Evolutionary conservation across 2,329 filamentous ascomycete species (phyloP), one percentile per base, ranked within the genome.

Genomic region (Raffaelea deltoideospora): DNA sequence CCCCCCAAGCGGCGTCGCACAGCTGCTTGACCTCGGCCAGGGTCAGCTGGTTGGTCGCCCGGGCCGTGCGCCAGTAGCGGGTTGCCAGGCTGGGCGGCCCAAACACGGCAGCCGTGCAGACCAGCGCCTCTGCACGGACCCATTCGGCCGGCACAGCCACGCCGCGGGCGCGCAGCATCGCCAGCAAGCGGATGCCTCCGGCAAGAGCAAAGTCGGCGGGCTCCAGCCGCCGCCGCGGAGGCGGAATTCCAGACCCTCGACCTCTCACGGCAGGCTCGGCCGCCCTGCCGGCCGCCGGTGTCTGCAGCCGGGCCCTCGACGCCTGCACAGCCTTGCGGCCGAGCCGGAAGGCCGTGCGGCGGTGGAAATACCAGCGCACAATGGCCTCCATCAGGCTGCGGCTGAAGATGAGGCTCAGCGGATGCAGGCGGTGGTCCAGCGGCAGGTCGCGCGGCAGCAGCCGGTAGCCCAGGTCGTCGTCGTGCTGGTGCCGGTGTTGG

Each of bases 351-450:
- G 51, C 48, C 19, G 56, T 36, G 11, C 50, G 54, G 34, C 55
- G 48, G 38, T 61, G 53, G 37, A 70, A 69, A 0, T 60, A 59
- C 55, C 60, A 67, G 26, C 43, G 43, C 13, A 47, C 45, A 4
- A 44, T 35, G 9, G 38, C 34, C 21, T 23, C 22, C 1, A 38
- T 24, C 19, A 45, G 18, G 4, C 29, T 33, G 10, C 42, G 34
- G 30, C 58, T 51, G 42, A 72, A 70, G 17, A 72, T 52, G 27
- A 54, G 54, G 29, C 55, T 57, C 7, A 72, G 38, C 3, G 68
- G 68, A 40, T 72, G 68, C 11, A 56, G 46, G 2, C 50, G 53
- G 36, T 61, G 58, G 10, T 43, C 41, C 19, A 57, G 48, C 2
- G 60, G 55, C 11, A 71, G 49, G 37, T 70, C 66, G 20, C 51